Evolutionary conservation across 1,284 basidiomycete genomes (phyloP).

Genomic region (Amylostereum areolatum): DNA sequence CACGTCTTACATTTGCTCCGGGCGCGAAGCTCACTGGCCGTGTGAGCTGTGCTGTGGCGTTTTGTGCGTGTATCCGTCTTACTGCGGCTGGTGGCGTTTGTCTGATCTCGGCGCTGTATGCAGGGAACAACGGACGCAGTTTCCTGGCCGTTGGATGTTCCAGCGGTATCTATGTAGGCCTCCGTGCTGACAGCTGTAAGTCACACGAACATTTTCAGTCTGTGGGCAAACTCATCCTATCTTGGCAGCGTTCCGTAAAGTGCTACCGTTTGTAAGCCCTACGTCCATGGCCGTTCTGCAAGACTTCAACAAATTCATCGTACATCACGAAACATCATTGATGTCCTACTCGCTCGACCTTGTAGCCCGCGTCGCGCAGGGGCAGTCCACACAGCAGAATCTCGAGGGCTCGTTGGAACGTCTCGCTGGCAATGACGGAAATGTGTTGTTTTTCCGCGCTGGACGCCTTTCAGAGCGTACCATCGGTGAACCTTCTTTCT

Average conservation of each 20-base stretch:
- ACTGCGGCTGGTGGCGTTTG: neutral
- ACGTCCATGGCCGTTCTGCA: conserved; percentile 51
- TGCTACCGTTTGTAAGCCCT: conserved; percentile 43
- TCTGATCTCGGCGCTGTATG: conserved; percentile 4
- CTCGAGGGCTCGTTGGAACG: conserved; percentile 53
- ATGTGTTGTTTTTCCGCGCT: conserved; percentile 54
- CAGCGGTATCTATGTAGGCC: conserved; percentile 61
- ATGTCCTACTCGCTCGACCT: conserved; percentile 65
- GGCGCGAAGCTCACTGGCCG: conserved; percentile 45
- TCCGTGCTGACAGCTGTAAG: conserved; percentile 44
- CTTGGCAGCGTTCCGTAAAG: conserved; percentile 46
- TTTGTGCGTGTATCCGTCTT: conserved; percentile 41
- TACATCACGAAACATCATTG: conserved; percentile 54
- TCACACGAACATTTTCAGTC: conserved; percentile 6
- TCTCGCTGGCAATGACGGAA: conserved; percentile 42
- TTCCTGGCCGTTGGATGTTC: conserved; percentile 59
- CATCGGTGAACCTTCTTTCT: conserved; percentile 36
- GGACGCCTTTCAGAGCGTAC: conserved; percentile 46
- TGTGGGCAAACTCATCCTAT: neutral
- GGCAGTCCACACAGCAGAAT: conserved; percentile 35
- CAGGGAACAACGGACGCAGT: conserved; percentile 42
- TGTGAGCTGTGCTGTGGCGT: conserved; percentile 51
- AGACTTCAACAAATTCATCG: conserved; percentile 58
- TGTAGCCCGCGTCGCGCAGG: conserved; percentile 50
- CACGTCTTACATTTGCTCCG: conserved; percentile 22